Evolutionary conservation across 192 early-diverging fungal genomes (phyloP).

Genomic region (Mortierella hygrophila): DNA sequence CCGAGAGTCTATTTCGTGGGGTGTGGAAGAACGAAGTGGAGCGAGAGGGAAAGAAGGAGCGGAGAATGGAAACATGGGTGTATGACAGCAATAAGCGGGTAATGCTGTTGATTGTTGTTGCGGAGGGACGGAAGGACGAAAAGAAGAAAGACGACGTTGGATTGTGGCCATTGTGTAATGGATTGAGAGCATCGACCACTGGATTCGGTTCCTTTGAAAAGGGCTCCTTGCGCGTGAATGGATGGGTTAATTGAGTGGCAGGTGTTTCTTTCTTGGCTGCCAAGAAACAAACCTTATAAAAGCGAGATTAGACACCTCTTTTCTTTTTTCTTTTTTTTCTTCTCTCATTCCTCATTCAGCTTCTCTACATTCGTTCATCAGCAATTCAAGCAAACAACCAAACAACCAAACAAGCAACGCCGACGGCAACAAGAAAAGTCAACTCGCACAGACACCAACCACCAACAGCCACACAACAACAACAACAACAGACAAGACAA

Average conservation of each 20-base stretch:
- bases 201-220: background rate
- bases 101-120: background rate
- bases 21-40: background rate
- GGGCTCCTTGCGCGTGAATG: background rate
- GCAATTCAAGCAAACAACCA: background rate
- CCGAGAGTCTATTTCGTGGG: conserved; percentile 2
- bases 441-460: background rate
- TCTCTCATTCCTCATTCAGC: background rate
- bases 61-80: background rate
- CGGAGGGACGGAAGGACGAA: no score
- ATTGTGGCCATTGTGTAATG: background rate
- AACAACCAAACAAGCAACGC: no score
- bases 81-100: background rate
- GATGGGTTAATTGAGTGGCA: background rate
- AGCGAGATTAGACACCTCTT: background rate
- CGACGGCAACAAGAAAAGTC: background rate
- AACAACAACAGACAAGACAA: background rate
- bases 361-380: background rate
- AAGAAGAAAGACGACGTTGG: background rate
- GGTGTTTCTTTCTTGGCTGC: background rate
- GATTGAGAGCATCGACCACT: background rate
- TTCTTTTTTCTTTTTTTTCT: background rate
- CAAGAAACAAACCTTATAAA: background rate
- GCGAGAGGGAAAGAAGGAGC: background rate
- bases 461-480: background rate